Evolutionary conservation across 2,329 filamentous ascomycete species (phyloP).

Genomic region (Fusarium domesticum): DNA sequence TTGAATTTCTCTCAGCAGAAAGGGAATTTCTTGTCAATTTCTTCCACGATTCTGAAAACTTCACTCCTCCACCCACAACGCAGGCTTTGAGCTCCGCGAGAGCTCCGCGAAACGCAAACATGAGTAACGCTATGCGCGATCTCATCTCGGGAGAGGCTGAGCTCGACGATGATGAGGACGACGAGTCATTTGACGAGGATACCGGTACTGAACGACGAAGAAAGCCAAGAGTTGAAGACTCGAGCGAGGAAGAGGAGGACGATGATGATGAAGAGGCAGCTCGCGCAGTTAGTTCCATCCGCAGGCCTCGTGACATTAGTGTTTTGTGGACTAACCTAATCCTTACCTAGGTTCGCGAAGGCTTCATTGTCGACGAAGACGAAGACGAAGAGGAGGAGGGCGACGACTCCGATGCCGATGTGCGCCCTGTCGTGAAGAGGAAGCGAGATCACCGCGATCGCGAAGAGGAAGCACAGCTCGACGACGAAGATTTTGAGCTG

Average conservation of each 20-base stretch:
- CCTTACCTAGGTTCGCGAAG: slow-evolving; percentile 70
- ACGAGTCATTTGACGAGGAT: slow-evolving; percentile 78
- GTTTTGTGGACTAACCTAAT: slow-evolving; percentile 13
- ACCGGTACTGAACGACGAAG: slow-evolving; percentile 57
- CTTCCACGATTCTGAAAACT: slow-evolving; percentile 1
- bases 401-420: slow-evolving; percentile 53
- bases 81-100: slow-evolving; percentile 26
- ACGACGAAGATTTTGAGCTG: slow-evolving; percentile 93
- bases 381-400: slow-evolving; percentile 74
- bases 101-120: slow-evolving; percentile 39
- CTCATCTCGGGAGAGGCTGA: slow-evolving; percentile 84
- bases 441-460: slow-evolving; percentile 76
- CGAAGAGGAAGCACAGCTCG: slow-evolving; percentile 82
- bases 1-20: background rate
- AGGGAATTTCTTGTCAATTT: background rate
- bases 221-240: slow-evolving; percentile 62
- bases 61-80: slow-evolving; percentile 14
- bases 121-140: slow-evolving; percentile 66
- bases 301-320: slow-evolving; percentile 1
- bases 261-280: slow-evolving; percentile 88
- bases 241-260: slow-evolving; percentile 87
- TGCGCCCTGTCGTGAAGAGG: slow-evolving; percentile 58
- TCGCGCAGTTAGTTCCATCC: slow-evolving; percentile 56
- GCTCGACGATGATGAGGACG: slow-evolving; percentile 80
- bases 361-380: slow-evolving; percentile 94